Evolutionary conservation across 768 basidiomycete genomes (phyloP), one percentile per base, ranked within the genome.

Genomic region (Kwoniella dendrophila): DNA sequence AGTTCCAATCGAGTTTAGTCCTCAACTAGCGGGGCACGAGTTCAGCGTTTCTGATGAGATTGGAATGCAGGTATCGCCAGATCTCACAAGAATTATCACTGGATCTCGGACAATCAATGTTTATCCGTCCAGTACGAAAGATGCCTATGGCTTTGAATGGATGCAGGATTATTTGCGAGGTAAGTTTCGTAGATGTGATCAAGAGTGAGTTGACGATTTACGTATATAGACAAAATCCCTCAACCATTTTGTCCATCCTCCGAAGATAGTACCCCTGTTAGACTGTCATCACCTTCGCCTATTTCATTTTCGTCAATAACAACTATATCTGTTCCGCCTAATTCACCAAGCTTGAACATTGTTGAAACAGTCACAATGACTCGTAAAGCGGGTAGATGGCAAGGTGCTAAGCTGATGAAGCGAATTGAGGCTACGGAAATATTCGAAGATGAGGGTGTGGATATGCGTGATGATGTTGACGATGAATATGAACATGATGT

Each of bases 371-470:
- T 22, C 22, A 27, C 8, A 14, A 11, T 11, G 44, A 3, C 16
- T 18, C 0, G 18, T 44, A 6, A 45, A 38, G n/a, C n/a, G 10
- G 56, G 55, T 1, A 44, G 11, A 53, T 66, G 64, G 64, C 20
- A 34, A 30, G 64, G 64, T 2, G 59, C 59, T 14, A 33, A 34
- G 20, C 32, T 57, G 12, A 18, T 66, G n/a, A 40, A 26, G n/a
- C 47, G 64, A 27, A 66, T 66, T 32, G 54, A 61, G 16, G 41
- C 41, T 2, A 36, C 30, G n/a, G 22, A 33, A n/a, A n/a, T n/a
- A n/a, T n/a, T n/a, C n/a, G n/a, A n/a, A n/a, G n/a, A n/a, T n/a
- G n/a, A n/a, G n/a, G n/a, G n/a, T n/a, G 20, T 5, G 22, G 36
- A 29, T 22, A 6, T 18, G 11, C 6, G 27, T 4, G 53, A 34